phyloP scores from a whole-genome alignment of 768 basidiomycete species.

The Trametes cingulata region DNA sequence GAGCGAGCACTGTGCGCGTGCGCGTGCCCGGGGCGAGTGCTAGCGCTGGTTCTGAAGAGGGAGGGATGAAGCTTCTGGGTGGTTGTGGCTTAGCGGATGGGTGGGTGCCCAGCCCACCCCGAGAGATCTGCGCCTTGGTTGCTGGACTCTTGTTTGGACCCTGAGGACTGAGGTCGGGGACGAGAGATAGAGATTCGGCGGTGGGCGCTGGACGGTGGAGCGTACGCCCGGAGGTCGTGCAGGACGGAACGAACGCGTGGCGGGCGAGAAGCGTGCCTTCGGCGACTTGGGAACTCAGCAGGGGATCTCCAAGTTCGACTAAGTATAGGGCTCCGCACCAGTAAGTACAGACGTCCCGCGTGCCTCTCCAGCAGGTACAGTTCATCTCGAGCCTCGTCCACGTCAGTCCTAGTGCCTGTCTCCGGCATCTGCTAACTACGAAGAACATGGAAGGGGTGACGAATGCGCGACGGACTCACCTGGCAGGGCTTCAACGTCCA shows the following conservation, averaged over 20 bases:
- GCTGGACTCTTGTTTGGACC: background rate
- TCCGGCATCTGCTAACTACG: no score
- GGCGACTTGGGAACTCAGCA: conserved; percentile 1
- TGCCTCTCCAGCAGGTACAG: background rate
- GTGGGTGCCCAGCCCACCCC: background rate
- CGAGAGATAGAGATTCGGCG: no score
- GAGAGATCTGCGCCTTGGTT: background rate
- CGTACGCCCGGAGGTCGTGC: no score
- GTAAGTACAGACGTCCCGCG: no score
- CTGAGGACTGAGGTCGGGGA: background rate
- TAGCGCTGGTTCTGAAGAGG: background rate
- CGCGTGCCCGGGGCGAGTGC: background rate
- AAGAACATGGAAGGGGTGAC: no score
- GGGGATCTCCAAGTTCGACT: conserved; percentile 1
- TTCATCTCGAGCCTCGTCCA: no score
- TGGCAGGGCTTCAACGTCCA: no score
- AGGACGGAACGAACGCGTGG: background rate
- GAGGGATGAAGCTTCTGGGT: background rate
- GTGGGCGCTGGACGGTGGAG: no score
- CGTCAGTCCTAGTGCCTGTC: no score
- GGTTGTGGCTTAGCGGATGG: background rate
- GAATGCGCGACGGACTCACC: no score
- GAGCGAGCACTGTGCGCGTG: background rate
- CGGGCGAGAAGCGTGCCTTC: conserved; percentile 2
- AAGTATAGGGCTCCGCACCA: no score